These are phyloP conservation scores for Sugiyamaella grinbergsii DNA, from an alignment of 1,139 yeast genomes.

Conservation along the genomic window DNA sequence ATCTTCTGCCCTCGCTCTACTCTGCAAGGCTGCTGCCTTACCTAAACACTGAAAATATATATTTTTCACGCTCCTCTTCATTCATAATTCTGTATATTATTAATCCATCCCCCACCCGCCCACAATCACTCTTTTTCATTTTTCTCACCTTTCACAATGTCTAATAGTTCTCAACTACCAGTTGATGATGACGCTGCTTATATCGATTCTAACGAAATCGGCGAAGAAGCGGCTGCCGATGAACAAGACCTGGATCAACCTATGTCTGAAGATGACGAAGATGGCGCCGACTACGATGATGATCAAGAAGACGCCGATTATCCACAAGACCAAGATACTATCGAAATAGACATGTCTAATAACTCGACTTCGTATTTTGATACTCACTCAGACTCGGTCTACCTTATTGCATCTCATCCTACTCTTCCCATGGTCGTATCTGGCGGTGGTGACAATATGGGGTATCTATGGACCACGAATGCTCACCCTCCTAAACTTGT, in stretches of 20 bases:
- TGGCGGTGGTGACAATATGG: slow-evolving; percentile 91
- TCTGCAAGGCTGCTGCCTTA: not conserved
- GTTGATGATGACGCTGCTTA: slow-evolving; percentile 21
- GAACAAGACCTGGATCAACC: slow-evolving; percentile 22
- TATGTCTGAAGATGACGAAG: slow-evolving; percentile 33
- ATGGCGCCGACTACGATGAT: slow-evolving; percentile 29
- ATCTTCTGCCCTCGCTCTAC: not conserved
- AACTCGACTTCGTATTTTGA: slow-evolving; percentile 91
- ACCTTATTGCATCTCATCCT: slow-evolving; percentile 78
- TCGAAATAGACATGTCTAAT: slow-evolving; percentile 79
- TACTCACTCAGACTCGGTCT: slow-evolving; percentile 87
- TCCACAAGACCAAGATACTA: slow-evolving; percentile 52
- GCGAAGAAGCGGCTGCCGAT: slow-evolving; percentile 21
- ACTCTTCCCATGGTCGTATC: slow-evolving; percentile 76
- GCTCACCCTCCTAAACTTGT: slow-evolving; percentile 79
- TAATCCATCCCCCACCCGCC: not conserved
- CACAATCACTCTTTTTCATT: not conserved
- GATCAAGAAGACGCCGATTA: slow-evolving; percentile 28
- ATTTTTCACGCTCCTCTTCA: too few species aligned
- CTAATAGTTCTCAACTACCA: slow-evolving; percentile 4
- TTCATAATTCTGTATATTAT: not conserved
- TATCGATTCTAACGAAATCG: slow-evolving; percentile 18
- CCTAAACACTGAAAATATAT: not conserved
- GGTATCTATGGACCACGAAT: slow-evolving; percentile 90
- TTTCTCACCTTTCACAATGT: slow-evolving; percentile 4